Percentiles rank a stretch among this genome's conserved stretches.
phyloP scores from a whole-genome alignment of 257 asterid species.

The Craterostigma plantagineum region DNA sequence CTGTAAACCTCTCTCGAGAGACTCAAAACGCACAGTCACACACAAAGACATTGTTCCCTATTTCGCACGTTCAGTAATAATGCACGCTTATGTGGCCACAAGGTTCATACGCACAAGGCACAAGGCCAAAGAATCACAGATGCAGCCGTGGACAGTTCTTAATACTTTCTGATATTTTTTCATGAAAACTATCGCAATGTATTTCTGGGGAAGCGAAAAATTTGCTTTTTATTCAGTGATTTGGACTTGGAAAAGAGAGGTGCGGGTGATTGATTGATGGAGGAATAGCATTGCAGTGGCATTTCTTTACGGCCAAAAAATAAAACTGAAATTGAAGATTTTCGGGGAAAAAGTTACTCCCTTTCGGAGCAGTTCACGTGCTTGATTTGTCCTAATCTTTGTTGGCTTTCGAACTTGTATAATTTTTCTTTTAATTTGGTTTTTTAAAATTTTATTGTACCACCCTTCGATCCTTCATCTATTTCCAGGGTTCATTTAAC shows the following conservation, averaged over 20 bases:
- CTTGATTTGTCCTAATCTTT: conserved; percentile 50
- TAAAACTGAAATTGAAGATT: conserved; percentile 3
- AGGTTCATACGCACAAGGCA: conserved; percentile 36
- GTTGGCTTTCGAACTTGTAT: conserved; percentile 23
- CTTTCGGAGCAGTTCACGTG: conserved; percentile 68
- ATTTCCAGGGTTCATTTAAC: too few species aligned
- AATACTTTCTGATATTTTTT: not conserved
- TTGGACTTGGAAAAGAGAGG: conserved; percentile 40
- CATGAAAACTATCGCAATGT: conserved; percentile 6
- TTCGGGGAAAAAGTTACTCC: not conserved
- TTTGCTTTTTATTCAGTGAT: conserved; percentile 26
- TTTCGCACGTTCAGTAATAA: conserved; percentile 8
- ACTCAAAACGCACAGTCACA: too few species aligned
- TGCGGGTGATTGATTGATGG: conserved; percentile 37
- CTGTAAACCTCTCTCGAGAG: too few species aligned
- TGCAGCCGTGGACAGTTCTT: conserved; percentile 38
- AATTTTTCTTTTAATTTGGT: conserved; percentile 3
- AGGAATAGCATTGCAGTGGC: too few species aligned
- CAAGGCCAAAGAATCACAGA: conserved; percentile 48
- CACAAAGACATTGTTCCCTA: too few species aligned
- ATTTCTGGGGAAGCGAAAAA: conserved; percentile 18
- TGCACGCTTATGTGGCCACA: conserved; percentile 38
- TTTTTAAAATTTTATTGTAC: too few species aligned
- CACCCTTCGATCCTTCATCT: too few species aligned
- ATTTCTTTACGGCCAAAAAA: too few species aligned